Percentiles rank a stretch among this genome's conserved stretches.
These are phyloP conservation scores for Aspergillus pseudoviridinutans DNA, from an alignment of 2,329 filamentous ascomycete species.

Conservation along the genomic window DNA sequence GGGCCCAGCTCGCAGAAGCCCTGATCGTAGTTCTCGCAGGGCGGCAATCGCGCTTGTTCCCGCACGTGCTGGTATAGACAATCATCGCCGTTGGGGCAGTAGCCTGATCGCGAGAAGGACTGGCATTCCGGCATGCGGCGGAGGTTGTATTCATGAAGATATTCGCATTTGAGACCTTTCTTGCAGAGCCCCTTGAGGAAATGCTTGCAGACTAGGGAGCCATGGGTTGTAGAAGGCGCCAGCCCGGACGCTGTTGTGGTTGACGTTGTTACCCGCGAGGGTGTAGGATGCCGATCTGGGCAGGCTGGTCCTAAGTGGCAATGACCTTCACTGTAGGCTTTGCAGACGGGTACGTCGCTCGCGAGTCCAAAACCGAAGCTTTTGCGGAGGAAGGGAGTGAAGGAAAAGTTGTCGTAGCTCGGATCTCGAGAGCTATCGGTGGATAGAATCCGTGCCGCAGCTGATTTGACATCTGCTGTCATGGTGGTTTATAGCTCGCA, in stretches of 20 bases:
- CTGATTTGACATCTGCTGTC: slow-evolving; percentile 31
- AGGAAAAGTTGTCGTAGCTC: slow-evolving; percentile 67
- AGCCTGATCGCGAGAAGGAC: slow-evolving; percentile 88
- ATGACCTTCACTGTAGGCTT: slow-evolving; percentile 77
- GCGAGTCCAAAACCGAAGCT: slow-evolving; percentile 83
- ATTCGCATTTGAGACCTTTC: slow-evolving; percentile 95
- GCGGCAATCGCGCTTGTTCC: slow-evolving; percentile 70
- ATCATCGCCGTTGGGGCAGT: slow-evolving; percentile 95
- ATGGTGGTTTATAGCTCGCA: slow-evolving; percentile 16
- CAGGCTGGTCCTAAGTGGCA: slow-evolving; percentile 83
- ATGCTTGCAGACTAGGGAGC: slow-evolving; percentile 89
- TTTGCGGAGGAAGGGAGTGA: slow-evolving; percentile 77
- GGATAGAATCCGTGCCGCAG: slow-evolving; percentile 33
- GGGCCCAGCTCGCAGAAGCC: slow-evolving; percentile 93
- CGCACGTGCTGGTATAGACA: slow-evolving; percentile 91
- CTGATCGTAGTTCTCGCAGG: slow-evolving; percentile 87
- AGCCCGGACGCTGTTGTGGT: slow-evolving; percentile 41
- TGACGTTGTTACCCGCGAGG: slow-evolving; percentile 41
- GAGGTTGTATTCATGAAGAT: slow-evolving; percentile 97
- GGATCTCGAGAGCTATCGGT: slow-evolving; percentile 34
- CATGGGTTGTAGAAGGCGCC: slow-evolving; percentile 39
- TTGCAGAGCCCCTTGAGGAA: slow-evolving; percentile 97
- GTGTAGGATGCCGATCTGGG: slow-evolving; percentile 71
- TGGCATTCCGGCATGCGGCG: slow-evolving; percentile 98
- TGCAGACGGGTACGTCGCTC: slow-evolving; percentile 75